A percentile compares a stretch with the other conserved stretches of the same genome.
These are phyloP conservation scores for Coemansia sp. DNA, from an alignment of 192 early-diverging fungal genomes.

Conservation along the genomic window DNA sequence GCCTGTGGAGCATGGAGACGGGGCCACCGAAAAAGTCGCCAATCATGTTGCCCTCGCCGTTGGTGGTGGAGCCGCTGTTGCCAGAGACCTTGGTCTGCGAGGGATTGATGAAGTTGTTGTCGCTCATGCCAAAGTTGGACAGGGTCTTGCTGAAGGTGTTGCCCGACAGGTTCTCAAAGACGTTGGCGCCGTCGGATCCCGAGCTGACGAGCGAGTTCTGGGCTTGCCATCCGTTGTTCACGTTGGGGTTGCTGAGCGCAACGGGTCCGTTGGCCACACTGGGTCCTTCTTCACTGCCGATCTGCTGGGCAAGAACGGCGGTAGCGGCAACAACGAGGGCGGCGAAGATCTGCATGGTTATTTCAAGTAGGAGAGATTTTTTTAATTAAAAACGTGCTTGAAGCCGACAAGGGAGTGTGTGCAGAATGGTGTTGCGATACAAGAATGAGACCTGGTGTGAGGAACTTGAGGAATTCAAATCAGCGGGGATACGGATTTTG, in stretches of 20 bases:
- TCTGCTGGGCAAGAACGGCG: constrained; percentile 30
- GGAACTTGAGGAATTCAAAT: constrained; percentile 28
- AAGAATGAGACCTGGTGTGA: constrained; percentile 33
- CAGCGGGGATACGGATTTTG: not conserved
- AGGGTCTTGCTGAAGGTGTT: constrained; percentile 24
- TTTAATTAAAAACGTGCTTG: constrained; percentile 9
- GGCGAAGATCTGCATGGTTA: constrained; percentile 32
- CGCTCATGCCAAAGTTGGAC: constrained; percentile 27
- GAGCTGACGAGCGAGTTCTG: constrained; percentile 26
- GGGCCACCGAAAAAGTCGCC: constrained; percentile 14
- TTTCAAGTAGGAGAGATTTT: not conserved
- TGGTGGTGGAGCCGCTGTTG: constrained; percentile 37
- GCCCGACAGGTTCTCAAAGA: constrained; percentile 15
- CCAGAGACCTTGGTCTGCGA: constrained; percentile 20
- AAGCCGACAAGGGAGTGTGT: not conserved
- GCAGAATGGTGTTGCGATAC: constrained; percentile 13
- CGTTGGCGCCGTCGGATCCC: constrained; percentile 31
- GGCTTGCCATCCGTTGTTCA: constrained; percentile 40
- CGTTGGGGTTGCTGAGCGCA: constrained; percentile 35
- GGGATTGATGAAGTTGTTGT: constrained; percentile 44
- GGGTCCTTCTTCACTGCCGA: constrained; percentile 19
- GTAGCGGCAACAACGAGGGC: constrained; percentile 24
- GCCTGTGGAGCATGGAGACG: constrained; percentile 15
- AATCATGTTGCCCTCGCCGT: constrained; percentile 37
- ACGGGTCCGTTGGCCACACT: constrained; percentile 16